A percentile compares a stretch with the other conserved stretches of the same genome.
Conservation (phyloP, 805 yeast species). For the Yarrowia sp. region DNA sequence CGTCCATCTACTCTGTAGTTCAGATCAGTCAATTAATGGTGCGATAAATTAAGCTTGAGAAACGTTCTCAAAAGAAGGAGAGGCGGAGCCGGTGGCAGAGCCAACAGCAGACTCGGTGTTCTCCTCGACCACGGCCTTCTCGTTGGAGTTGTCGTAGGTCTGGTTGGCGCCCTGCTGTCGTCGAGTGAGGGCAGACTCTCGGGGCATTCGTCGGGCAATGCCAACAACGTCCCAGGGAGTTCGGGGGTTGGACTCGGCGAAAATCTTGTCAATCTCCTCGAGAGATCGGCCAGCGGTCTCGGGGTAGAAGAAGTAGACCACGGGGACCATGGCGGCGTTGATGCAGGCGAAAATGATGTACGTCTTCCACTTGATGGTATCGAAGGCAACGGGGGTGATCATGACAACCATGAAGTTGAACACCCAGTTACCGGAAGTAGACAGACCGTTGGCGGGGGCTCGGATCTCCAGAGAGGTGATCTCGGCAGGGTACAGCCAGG, state of each 20-base stretch:
- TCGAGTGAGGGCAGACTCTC: conserved; percentile 49
- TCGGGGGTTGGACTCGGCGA: conserved; percentile 47
- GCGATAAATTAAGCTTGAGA: conserved; percentile 33
- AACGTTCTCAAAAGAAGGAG: conserved; percentile 39
- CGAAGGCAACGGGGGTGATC: conserved; percentile 37
- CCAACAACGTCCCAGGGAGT: conserved; percentile 56
- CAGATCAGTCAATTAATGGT: neutral
- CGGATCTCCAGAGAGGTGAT: conserved; percentile 36
- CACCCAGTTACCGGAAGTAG: conserved; percentile 35
- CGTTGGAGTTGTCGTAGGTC: conserved; percentile 5
- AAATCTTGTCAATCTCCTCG: conserved; percentile 39
- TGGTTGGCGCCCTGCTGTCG: conserved; percentile 42
- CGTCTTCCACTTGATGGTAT: conserved; percentile 32
- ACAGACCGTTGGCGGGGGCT: conserved; percentile 36
- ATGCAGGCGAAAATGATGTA: conserved; percentile 36
- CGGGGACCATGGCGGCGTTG: conserved; percentile 39
- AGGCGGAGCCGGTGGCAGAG: conserved; percentile 39
- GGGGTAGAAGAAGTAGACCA: conserved; percentile 39
- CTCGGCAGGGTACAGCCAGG: conserved; percentile 38
- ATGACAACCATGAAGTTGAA: conserved; percentile 37
- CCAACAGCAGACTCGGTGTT: conserved; percentile 24
- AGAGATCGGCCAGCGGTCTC: conserved; percentile 38
- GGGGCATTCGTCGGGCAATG: conserved; percentile 50
- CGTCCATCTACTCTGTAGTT: too few relatives aligned
- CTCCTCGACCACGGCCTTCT: conserved; percentile 33